Evolutionary conservation across 2,329 filamentous ascomycete species (phyloP).

Genomic region (Lasiodiplodia citricola): DNA sequence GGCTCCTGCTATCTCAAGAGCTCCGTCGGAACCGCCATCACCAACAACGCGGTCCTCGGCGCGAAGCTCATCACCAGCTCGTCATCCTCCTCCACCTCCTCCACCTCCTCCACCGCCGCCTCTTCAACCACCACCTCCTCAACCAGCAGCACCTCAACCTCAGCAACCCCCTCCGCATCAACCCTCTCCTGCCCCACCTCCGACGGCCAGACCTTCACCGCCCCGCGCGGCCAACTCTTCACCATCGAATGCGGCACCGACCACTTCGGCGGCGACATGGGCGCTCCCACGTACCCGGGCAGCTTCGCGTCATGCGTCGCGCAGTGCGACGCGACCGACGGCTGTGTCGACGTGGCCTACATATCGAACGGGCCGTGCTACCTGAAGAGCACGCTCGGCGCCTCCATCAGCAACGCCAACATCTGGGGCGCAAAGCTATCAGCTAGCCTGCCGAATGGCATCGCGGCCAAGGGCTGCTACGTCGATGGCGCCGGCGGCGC

Average conservation of each 20-base stretch:
- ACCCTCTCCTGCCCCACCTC: constrained; percentile 26
- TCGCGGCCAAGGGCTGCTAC: constrained; percentile 13
- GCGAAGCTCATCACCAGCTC: background rate
- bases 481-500: background rate
- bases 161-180: background rate
- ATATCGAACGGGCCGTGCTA: constrained; percentile 16
- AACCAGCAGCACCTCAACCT: background rate
- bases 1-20: constrained; percentile 33
- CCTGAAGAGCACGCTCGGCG: constrained; percentile 21
- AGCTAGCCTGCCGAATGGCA: background rate
- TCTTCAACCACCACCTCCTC: background rate
- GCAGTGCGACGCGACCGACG: constrained; percentile 18
- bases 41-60: constrained; percentile 9
- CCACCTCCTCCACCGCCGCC: background rate
- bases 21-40: background rate
- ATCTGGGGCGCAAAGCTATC: constrained; percentile 26
- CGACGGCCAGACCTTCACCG: constrained; percentile 27
- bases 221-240: constrained; percentile 29
- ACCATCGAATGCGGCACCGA: constrained; percentile 24
- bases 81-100: background rate
- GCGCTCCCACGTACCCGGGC: constrained; percentile 9
- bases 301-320: constrained; percentile 16
- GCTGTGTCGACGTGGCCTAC: constrained; percentile 26
- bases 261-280: constrained; percentile 20
- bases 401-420: background rate